Conservation (phyloP, 352 stramenopile species). For the Blastocystis sp. region DNA sequence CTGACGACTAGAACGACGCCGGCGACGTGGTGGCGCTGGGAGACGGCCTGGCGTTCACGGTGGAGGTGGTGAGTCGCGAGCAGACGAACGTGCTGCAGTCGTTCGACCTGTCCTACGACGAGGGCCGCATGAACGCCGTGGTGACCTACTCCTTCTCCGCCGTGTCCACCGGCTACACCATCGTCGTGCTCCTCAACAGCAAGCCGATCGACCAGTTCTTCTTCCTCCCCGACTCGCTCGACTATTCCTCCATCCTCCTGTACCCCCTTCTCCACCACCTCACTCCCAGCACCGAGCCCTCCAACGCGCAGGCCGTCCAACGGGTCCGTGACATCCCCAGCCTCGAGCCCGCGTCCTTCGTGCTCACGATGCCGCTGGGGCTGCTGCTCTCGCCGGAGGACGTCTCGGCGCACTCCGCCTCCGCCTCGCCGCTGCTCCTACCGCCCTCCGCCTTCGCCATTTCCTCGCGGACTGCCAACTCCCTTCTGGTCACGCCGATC, state of each 20-base stretch:
- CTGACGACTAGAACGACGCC: not conserved
- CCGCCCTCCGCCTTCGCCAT: not conserved
- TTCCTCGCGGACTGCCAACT: not conserved
- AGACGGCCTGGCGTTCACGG: not conserved
- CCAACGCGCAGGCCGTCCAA: not conserved
- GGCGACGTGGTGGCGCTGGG: not conserved
- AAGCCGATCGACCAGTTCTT: not conserved
- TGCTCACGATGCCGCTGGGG: not conserved
- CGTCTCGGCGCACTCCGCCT: not conserved
- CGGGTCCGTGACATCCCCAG: not conserved
- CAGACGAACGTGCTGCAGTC: not conserved
- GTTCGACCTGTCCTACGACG: not conserved
- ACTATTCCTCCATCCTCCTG: not conserved
- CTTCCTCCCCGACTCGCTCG: not conserved
- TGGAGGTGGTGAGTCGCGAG: not conserved
- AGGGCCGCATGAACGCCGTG: no score
- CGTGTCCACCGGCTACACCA: not conserved
- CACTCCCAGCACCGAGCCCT: not conserved
- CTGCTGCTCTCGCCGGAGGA: not conserved
- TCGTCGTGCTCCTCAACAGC: not conserved
- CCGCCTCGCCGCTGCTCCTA: not conserved
- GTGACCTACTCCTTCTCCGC: not conserved
- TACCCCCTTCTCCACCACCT: not conserved
- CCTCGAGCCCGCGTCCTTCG: not conserved
- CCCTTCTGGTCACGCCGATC: not conserved